Percentiles rank a stretch among this genome's conserved stretches.
phyloP scores from a whole-genome alignment of 371 early-diverging fungal genomes.

The Mucor saturninus region DNA sequence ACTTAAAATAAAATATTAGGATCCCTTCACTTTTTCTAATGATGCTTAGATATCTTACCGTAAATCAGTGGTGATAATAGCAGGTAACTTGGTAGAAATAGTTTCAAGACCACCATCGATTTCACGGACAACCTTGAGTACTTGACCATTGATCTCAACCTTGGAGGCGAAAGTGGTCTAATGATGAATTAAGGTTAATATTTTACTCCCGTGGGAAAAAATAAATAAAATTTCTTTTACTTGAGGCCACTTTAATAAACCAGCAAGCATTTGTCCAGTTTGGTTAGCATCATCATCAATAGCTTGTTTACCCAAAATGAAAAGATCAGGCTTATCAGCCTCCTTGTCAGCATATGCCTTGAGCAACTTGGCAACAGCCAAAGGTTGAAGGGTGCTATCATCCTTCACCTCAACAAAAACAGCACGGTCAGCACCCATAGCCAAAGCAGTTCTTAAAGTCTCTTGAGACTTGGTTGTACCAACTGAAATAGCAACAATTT shows the following conservation, averaged over 20 bases:
- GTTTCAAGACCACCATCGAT: constrained; percentile 98
- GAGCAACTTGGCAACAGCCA: constrained; percentile 92
- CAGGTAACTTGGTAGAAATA: constrained; percentile 83
- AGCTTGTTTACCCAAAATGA: constrained; percentile 98
- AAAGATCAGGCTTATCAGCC: constrained; percentile 82
- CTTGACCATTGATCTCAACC: constrained; percentile 78
- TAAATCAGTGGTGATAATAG: constrained; percentile 95
- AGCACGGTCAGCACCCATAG: constrained; percentile 98
- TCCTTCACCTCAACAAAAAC: constrained; percentile 92
- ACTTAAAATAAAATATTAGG: constrained; percentile 39
- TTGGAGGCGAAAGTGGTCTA: constrained; percentile 97
- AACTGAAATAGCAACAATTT: constrained; percentile 90
- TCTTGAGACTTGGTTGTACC: constrained; percentile 93
- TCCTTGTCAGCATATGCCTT: constrained; percentile 89
- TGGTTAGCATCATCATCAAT: constrained; percentile 98
- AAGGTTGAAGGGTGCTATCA: constrained; percentile 74
- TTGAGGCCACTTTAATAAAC: constrained; percentile 94
- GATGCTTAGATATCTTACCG: constrained; percentile 58
- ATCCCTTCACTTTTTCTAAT: constrained; percentile 1
- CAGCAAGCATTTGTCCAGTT: constrained; percentile 98
- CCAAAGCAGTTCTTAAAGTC: constrained; percentile 94
- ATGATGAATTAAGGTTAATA: constrained; percentile 9
- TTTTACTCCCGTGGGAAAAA: constrained; percentile 9
- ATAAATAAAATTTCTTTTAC: constrained; percentile 42
- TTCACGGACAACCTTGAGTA: constrained; percentile 89